These are phyloP conservation scores for Zymoseptoria tritici DNA, from an alignment of 2,329 filamentous ascomycete genomes.

Conservation along the genomic window DNA sequence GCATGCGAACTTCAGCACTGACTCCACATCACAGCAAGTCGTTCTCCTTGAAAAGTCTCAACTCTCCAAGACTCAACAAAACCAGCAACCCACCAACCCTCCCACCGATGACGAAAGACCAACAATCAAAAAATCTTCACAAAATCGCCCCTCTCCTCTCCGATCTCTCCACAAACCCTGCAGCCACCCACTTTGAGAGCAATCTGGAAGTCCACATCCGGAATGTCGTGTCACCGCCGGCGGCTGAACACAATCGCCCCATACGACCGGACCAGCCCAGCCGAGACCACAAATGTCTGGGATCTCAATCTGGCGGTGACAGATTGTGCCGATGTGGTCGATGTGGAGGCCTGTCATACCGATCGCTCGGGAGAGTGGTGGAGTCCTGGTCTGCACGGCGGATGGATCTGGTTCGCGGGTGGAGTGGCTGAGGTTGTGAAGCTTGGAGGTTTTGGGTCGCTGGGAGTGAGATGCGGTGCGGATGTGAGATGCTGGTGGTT, in stretches of 20 bases:
- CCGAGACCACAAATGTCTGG: not conserved
- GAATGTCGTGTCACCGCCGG: not conserved
- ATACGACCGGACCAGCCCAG: not conserved
- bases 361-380: no score
- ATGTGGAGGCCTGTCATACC: no score
- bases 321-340: not conserved
- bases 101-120: not conserved
- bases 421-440: no score
- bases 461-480: no score
- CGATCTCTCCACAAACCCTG: not conserved
- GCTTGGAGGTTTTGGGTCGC: no score
- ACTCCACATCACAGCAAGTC: not conserved
- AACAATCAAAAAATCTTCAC: not conserved
- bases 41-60: no score
- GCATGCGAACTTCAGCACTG: not conserved
- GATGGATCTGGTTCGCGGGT: no score
- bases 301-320: not conserved
- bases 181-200: not conserved
- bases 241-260: not conserved
- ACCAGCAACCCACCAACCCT: not conserved
- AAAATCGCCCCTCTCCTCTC: not conserved
- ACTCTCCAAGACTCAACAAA: not conserved
- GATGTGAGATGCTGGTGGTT: no score
- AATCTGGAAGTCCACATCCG: not conserved
- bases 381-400: no score